Evolutionary conservation across 208 protist genomes (phyloP).

Genomic region (Trypanosomatidae sp.): DNA sequence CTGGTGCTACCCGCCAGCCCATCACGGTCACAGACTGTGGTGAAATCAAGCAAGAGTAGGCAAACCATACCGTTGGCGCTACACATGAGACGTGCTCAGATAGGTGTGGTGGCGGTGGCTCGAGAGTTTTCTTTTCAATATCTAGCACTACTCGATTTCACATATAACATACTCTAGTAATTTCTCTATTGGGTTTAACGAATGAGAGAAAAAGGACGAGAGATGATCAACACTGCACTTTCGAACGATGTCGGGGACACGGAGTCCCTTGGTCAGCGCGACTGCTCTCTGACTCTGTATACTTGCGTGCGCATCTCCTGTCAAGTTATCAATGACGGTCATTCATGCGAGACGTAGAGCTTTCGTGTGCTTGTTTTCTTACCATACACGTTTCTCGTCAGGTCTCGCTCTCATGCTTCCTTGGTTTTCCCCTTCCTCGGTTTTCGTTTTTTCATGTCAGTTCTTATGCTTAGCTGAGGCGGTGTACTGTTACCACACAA

Average conservation of each 20-base stretch:
- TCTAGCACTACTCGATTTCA: slow-evolving; percentile 7
- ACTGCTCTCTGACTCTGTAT: not conserved
- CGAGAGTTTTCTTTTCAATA: not conserved
- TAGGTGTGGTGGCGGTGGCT: not conserved
- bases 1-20: slow-evolving; percentile 67
- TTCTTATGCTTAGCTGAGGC: slow-evolving; percentile 1
- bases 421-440: not conserved
- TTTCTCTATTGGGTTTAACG: not conserved
- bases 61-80: not conserved
- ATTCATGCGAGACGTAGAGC: not conserved
- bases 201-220: not conserved
- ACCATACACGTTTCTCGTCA: not conserved
- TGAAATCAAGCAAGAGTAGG: slow-evolving; percentile 54
- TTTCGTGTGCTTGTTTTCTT: not conserved
- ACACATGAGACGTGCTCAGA: not conserved
- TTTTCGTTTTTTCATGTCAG: not conserved
- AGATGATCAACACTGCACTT: not conserved
- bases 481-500: not conserved
- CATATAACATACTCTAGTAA: not conserved
- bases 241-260: not conserved
- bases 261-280: not conserved
- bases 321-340: not conserved
- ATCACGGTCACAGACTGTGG: slow-evolving; percentile 77
- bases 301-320: not conserved
- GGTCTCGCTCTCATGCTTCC: not conserved